Conservation (phyloP, 257 asterid species). For the Scutellaria barbata region DNA sequence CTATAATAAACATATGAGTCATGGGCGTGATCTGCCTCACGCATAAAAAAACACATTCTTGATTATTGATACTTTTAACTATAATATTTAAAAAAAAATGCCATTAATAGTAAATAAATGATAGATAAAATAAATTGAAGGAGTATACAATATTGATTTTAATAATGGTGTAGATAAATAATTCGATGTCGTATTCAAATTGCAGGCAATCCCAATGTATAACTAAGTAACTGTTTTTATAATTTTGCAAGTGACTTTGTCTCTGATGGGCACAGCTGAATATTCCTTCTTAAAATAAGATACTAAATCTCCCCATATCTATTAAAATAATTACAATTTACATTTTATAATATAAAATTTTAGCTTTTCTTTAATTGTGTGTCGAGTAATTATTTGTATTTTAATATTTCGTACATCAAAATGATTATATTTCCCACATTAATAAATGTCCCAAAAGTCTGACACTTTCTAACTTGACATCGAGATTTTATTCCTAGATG, state of each 20-base stretch:
- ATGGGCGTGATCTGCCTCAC: no score
- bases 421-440: neutral
- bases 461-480: neutral
- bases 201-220: conserved; percentile 44
- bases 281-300: conserved; percentile 25
- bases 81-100: no score
- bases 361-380: neutral
- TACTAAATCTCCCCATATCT: conserved; percentile 15
- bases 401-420: neutral
- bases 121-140: no score
- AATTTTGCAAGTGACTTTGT: conserved; percentile 26
- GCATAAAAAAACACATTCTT: no score
- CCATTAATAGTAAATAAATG: no score
- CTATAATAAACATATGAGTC: no score
- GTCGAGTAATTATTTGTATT: neutral
- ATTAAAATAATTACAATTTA: neutral
- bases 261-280: conserved; percentile 25
- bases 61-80: no score
- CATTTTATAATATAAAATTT: neutral
- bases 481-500: neutral
- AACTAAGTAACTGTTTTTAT: neutral
- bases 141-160: conserved; percentile 13
- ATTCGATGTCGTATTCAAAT: conserved; percentile 34
- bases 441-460: conserved; percentile 5
- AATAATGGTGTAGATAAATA: conserved; percentile 3